Base-by-base conservation (phyloP, 768 basidiomycete species). In the Pisolithus tinctorius region DNA sequence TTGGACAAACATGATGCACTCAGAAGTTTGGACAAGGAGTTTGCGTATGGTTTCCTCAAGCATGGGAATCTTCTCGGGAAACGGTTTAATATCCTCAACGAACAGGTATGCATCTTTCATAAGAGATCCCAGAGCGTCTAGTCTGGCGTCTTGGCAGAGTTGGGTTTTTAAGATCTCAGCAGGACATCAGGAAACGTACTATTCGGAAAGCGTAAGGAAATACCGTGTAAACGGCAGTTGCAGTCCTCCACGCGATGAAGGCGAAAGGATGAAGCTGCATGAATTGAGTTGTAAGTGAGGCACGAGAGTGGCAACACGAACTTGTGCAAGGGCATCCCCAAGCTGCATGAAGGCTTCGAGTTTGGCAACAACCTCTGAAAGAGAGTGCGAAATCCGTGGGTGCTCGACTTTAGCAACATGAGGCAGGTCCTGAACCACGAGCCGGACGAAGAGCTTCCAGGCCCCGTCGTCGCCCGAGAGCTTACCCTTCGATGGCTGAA, bases 1-100 rank as follows among this genome's bases (percentile, higher is more conserved):
- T 7, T 61, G 69, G 45, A 71, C 55, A 48, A 71, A 71, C 49
- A 72, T 58, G 14, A 54, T 63, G 29, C 70, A 71, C 56, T 72
- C 71, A 6, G 69, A 58, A 0, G 69, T 71, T 44, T 71, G 71
- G 7, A 60, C 56, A 1, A 66, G 45, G 17, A 71, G 55, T 1
- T 51, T 50, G 4, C 52, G 49, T 44, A 72, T 60, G 13, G 56
- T 59, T 29, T 56, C 53, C 42, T 71, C 63, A 2, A 71, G 62
- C 4, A 36, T 13, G 20, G 60, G 55, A 38, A 71, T 59, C 41
- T 53, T 67, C 44, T 63, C 57, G 6, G 63, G 59, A 16, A 71
- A 59, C 4, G 45, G 55, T 26, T 60, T 55, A 16, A 71, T 49
- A 7, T 54, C 56, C 26, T 69, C 63, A 7, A 68, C 65, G 38